Evolutionary conservation across 148 eudicot species (phyloP), one percentile per base, ranked within the genome.

Genomic region (Amaranthus palmeri): DNA sequence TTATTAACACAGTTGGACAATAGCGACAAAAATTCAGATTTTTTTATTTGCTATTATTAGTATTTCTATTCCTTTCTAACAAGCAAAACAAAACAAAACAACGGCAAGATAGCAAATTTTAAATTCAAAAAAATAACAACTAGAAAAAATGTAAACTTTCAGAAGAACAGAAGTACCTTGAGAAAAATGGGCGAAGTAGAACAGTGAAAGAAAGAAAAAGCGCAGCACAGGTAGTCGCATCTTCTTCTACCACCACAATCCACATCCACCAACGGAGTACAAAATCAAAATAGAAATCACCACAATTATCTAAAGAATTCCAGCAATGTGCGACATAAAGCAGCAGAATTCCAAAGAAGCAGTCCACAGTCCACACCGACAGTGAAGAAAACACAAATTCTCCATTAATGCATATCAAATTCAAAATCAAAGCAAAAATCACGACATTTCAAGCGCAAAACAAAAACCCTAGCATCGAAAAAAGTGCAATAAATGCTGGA

Each of bases 171-270:
- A 25, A 14, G 55, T 62, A 76, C 79, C 79, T 54, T 54, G 48
- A 3, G 69, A 70, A 63, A 47, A 14, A 46, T 49, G 41, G 48
- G 43, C 48, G n/a, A 76, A 55, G 47, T 14, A n/a, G 4, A 70
- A 36, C 10, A 70, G 12, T 58, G 70, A 47, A 11, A 76, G 7
- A 40, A 69, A 1, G 54, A 76, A 64, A 17, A 76, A 10, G 42
- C 69, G 8, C 57, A 76, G 3, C 74, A 70, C 61, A 44, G 70
- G 52, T 70, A 70, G 41, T 50, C 60, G 79, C 79, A 76, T 76
- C 64, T 61, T 76, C 69, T 46, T 61, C 25, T 8, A 57, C 67
- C 55, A 8, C 12, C 69, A 41, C 52, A 65, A 15, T 15, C 41
- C 46, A 18, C 40, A 41, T 36, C 8, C 47, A 66, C 45, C 65